Base-by-base conservation (phyloP, 257 asterid species). In the Ehretia macrophylla region DNA sequence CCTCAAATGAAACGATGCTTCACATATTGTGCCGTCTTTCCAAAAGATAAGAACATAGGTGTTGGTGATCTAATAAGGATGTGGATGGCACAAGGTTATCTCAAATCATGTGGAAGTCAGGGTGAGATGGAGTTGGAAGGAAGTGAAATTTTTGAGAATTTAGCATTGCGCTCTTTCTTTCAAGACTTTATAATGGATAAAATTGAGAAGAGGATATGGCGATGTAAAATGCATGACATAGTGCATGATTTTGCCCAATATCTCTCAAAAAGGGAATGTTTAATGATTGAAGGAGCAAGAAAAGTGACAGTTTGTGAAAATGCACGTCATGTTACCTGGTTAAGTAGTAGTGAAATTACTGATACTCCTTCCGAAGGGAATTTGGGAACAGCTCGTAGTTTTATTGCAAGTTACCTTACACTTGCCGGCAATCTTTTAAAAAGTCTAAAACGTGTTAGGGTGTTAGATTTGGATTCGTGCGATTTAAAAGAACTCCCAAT, bases 71-170 rank as follows among this genome's bases (percentile, higher is more conserved):
- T 62, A 45, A 67, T 72, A 18, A 40, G 42, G 8, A 38, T 57
- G 14, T 72, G 77, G 77, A 67, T 67, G 63, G 62, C 77, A n/a
- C 62, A 62, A 56, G 69, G 73, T 17, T 62, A 66, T 57, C 46
- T 62, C 32, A 23, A 17, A 35, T 45, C 66, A 45, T 10, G 20
- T 51, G 62, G 54, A 38, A 51, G 54, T 16, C 35, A 58, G 9
- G 59, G 45, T 35, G 54, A 59, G 20, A 32, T 52, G 16, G 77
- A 72, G 19, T 61, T 45, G 46, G 51, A 58, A 44, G 73, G 67
- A 13, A 49, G 40, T 14, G 70, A 59, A 56, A 61, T 66, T 53
- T 72, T 72, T 19, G 60, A 38, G 16, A 64, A 66, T 11, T 63
- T 72, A 39, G 54, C 58, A 54, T 16, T 21, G 17, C 42, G 59